Evolutionary conservation across 306 rosid genomes (phyloP).

Genomic region (Hippophae tibetana): DNA sequence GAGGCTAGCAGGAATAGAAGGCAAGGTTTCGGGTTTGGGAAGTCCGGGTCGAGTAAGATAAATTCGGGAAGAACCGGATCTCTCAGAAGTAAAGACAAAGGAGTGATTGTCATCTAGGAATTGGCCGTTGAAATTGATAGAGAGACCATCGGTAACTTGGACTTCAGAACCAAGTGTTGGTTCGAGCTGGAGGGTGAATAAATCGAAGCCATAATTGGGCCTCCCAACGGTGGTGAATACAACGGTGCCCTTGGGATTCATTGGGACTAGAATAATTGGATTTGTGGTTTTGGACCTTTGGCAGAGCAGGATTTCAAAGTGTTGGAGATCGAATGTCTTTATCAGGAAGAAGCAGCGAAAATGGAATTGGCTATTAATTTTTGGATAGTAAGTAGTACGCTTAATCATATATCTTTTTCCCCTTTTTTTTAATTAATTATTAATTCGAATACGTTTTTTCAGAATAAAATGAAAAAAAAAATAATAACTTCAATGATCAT

Average conservation of each 20-base stretch:
- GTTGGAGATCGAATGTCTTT: too few species aligned
- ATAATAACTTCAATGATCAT: too few species aligned
- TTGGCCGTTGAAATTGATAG: slow-evolving; percentile 72
- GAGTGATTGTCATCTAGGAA: slow-evolving; percentile 24
- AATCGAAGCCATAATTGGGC: slow-evolving; percentile 60
- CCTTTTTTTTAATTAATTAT: too few species aligned
- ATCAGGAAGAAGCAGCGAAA: too few species aligned
- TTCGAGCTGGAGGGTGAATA: slow-evolving; percentile 38
- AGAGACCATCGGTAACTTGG: slow-evolving; percentile 59
- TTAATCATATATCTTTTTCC: too few species aligned
- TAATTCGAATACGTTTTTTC: too few species aligned
- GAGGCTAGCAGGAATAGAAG: slow-evolving; percentile 27
- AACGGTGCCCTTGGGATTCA: slow-evolving; percentile 45
- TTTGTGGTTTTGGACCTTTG: too few species aligned
- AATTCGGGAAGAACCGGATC: slow-evolving; percentile 48
- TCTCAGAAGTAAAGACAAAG: slow-evolving; percentile 59
- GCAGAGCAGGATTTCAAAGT: too few species aligned
- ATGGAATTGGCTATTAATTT: too few species aligned
- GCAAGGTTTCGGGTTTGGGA: slow-evolving; percentile 18
- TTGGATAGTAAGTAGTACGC: too few species aligned
- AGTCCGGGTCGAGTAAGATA: slow-evolving; percentile 30
- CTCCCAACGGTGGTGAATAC: slow-evolving; percentile 55
- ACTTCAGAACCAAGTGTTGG: slow-evolving; percentile 17
- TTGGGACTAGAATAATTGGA: background rate
- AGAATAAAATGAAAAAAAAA: too few species aligned